phyloP scores from a whole-genome alignment of 805 yeast genomes.

The Saccharomycopsis fodiens region DNA sequence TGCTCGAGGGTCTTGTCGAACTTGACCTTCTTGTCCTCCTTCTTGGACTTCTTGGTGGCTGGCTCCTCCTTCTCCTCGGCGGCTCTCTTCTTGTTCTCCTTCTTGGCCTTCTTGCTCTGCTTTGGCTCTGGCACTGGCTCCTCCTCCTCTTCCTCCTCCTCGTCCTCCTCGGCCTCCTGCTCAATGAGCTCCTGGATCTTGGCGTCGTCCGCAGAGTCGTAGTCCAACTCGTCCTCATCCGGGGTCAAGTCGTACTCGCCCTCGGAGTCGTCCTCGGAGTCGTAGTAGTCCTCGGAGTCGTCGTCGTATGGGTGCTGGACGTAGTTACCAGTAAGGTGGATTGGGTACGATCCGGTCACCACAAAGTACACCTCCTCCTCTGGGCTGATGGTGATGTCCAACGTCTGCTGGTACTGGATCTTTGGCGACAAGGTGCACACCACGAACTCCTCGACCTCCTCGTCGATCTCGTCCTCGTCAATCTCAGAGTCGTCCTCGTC shows the following conservation, averaged over 20 bases:
- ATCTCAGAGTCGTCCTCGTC: conserved; percentile 45
- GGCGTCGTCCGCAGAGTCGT: conserved; percentile 42
- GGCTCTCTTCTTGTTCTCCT: conserved; percentile 19
- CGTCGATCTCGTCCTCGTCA: conserved; percentile 56
- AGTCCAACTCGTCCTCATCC: conserved; percentile 65
- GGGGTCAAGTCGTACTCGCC: conserved; percentile 66
- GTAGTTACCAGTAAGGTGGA: conserved; percentile 91
- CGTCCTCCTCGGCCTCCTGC: conserved; percentile 42
- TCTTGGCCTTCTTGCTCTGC: conserved; percentile 18
- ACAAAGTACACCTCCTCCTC: conserved; percentile 92
- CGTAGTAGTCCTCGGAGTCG: conserved; percentile 46
- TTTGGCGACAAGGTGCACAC: conserved; percentile 88
- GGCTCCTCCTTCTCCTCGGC: conserved; percentile 47
- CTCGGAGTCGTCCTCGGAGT: conserved; percentile 36
- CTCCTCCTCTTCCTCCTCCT: conserved; percentile 71
- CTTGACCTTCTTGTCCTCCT: conserved; percentile 48
- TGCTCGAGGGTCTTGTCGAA: conserved; percentile 88
- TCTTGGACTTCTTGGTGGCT: conserved; percentile 25
- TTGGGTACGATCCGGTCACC: conserved; percentile 91
- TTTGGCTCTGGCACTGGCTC: conserved; percentile 18
- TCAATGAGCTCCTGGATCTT: conserved; percentile 69
- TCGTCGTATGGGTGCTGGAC: conserved; percentile 91
- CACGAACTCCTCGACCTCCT: conserved; percentile 75
- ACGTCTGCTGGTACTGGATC: conserved; percentile 76
- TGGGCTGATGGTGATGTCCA: conserved; percentile 85